Conservation (phyloP, 1,284 basidiomycete genomes). For the Athelia sp. region DNA sequence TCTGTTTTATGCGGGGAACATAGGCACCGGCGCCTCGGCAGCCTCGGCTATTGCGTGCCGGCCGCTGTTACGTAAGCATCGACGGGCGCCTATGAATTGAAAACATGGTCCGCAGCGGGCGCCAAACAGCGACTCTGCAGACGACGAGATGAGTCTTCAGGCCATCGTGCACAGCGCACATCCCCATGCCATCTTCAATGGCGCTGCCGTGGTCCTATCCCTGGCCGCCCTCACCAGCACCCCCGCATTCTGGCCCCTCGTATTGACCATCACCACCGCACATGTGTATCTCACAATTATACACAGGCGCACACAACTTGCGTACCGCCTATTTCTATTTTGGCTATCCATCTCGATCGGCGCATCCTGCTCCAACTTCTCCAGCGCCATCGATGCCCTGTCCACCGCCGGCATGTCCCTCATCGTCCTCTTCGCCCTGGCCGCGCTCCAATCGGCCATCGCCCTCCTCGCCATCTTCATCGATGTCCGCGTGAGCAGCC, state of each 20-base stretch:
- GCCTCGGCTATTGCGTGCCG: too few relatives aligned
- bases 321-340: conserved; percentile 27
- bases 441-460: conserved; percentile 38
- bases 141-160: background rate
- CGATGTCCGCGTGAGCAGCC: conserved; percentile 30
- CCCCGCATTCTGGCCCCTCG: conserved; percentile 46
- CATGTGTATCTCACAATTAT: conserved; percentile 45
- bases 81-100: too few relatives aligned
- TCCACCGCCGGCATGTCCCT: conserved; percentile 48
- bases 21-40: too few relatives aligned
- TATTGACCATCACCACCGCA: conserved; percentile 41
- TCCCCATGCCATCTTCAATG: conserved; percentile 33
- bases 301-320: conserved; percentile 28
- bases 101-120: too few relatives aligned
- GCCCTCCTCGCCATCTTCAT: conserved; percentile 35
- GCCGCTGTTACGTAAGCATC: too few relatives aligned
- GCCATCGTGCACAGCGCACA: conserved; percentile 26
- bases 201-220: conserved; percentile 30
- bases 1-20: background rate
- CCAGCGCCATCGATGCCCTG: conserved; percentile 49
- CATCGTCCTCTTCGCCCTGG: conserved; percentile 34
- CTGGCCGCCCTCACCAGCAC: conserved; percentile 43
- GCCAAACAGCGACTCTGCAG: too few relatives aligned
- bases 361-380: conserved; percentile 39
- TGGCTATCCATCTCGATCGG: conserved; percentile 41